These are phyloP conservation scores for Coemansia sp. DNA, from an alignment of 371 early-diverging fungal species.

Conservation along the genomic window DNA sequence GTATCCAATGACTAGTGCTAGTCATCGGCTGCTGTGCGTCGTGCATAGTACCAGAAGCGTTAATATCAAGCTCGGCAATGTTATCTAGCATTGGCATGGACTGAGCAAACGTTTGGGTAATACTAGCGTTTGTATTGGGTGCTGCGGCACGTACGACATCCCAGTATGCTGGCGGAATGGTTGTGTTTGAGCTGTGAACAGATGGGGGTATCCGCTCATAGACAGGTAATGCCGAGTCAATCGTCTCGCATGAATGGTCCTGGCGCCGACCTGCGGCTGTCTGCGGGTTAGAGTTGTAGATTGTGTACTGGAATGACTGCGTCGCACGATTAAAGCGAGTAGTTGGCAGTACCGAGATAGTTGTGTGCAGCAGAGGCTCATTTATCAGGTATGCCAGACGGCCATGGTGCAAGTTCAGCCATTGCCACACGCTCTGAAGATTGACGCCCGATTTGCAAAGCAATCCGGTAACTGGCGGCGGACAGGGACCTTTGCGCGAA, in stretches of 20 bases:
- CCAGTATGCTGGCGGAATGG: constrained; percentile 32
- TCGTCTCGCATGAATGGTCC: constrained; percentile 15
- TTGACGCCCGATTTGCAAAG: constrained; percentile 29
- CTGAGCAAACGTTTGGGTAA: constrained; percentile 17
- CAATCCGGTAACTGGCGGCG: constrained; percentile 29
- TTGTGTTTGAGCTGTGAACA: constrained; percentile 7
- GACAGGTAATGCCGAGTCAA: constrained; percentile 25
- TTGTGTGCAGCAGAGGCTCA: constrained; percentile 20
- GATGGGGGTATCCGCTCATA: constrained; percentile 43
- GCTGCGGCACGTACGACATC: constrained; percentile 30
- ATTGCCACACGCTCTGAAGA: constrained; percentile 42
- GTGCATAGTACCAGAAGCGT: not conserved
- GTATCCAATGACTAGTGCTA: not conserved
- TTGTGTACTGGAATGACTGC: not conserved
- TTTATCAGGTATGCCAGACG: constrained; percentile 26
- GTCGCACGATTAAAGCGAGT: not conserved
- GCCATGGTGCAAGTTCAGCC: constrained; percentile 36
- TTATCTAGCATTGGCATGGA: constrained; percentile 20
- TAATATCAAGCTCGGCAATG: not conserved
- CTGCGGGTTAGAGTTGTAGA: not conserved
- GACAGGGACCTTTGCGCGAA: constrained; percentile 22
- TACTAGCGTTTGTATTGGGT: not conserved
- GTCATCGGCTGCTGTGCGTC: not conserved
- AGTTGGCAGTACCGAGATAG: not conserved
- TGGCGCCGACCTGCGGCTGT: not conserved